Base-by-base conservation (phyloP, 1,284 basidiomycete species). In the Melampsora larici-populina region DNA sequence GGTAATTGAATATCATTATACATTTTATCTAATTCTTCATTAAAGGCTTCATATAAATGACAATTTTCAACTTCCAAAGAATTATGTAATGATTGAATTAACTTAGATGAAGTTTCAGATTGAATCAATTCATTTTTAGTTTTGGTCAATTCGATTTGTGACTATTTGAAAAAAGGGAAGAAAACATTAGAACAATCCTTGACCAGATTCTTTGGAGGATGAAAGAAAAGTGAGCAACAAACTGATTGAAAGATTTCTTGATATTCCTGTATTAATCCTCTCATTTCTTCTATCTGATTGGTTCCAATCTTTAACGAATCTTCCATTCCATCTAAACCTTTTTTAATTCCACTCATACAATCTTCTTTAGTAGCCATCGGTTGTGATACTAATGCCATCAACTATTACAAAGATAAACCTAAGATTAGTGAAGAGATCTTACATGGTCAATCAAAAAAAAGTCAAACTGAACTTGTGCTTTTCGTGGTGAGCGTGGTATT, bases 1-100 rank as follows among this genome's bases (percentile, higher is more conserved):
- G 75, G 75, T 11, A 78, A 29, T 21, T 78, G 75, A 29, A 78
- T 46, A 62, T 78, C 75, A 21, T 70, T 29, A 33, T 64, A 78
- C 75, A 78, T 78, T 40, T 78, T 70, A 58, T 78, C 75, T 18
- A 78, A 63, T 26, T 78, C 75, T 46, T 78, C 75, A 33, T 78
- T 78, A 36, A 78, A 78, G 0, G 75, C 75, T 18, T 78, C 68
- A 33, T 78, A 78, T 31, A 78, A 31, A 43, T 70, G 75, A 29
- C 48, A 43, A 48, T 78, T 77, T 40, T 78, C 75, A 21, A 55
- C 26, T 48, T 78, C 75, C 29, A 78, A 46, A 3, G 11, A 18
- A 3, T 33, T 48, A 26, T 43, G 24, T 8, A 70, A 24, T 21
- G 63, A 18, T 18, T 24, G 51, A 21, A 55, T 21, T 24, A 55